Evolutionary conservation across 1,284 basidiomycete genomes (phyloP), one percentile per base, ranked within the genome.

Genomic region (Melanopsichium pennsylvanicum): DNA sequence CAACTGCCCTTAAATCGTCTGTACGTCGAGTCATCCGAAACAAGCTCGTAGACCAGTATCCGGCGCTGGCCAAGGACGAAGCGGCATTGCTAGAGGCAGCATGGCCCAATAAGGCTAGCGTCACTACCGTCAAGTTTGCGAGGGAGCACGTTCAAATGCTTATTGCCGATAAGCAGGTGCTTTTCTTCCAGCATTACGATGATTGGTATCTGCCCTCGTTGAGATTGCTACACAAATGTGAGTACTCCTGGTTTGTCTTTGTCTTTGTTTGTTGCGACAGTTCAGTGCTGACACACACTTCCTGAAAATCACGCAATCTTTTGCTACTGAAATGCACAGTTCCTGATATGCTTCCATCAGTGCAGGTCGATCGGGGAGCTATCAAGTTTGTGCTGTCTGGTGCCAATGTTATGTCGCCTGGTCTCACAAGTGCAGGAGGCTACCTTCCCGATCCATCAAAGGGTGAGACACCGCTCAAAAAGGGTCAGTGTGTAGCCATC

Each of bases 151-250:
- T 97, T 72, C 92, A 92, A 48, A 90, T 99, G 80, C 93, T 92
- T 82, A 90, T 93, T 1, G 84, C 95, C 31, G 87, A 93, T 67
- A 86, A 88, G 39, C 89, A 90, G 78, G 93, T 95, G 5, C 82
- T 98, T 57, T 92, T 97, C 83, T 95, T 97, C 85, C 94, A 99
- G 82, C 93, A 97, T 82, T 94, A 92, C 80, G 95, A 98, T 82
- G 93, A 92, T 0, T 92, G 92, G 0, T 88, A 92, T 77, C 89
- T 89, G 78, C 95, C 96, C 4, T 93, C 92, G 1, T 84, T 98
- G 62, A 87, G 89, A 64, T 82, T 97, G 5, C 84, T 97, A 58
- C 96, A 98, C 83, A 89, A 90, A 84, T 97, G 47, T 77, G 54
- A 51, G 75, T 64, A 13, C 19, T 34, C 31, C 16, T 9, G 21